Evolutionary conservation across 139 green algal species (phyloP).

Genomic region (Picochlorum sp.): DNA sequence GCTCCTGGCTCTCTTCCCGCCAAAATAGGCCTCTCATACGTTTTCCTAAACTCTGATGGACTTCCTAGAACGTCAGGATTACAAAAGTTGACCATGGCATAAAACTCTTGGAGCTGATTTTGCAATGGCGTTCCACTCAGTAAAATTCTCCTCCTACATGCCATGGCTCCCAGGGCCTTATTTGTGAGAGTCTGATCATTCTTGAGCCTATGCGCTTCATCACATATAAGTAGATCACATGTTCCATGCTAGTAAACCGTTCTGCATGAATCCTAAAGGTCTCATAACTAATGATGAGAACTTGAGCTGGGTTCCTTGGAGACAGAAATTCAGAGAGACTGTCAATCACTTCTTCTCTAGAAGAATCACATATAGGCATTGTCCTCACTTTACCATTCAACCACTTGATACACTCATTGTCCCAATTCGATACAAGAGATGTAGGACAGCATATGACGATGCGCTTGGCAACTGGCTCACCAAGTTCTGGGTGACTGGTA

Average conservation of each 20-base stretch:
- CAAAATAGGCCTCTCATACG: constrained; percentile 74
- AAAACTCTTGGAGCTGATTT: constrained; percentile 91
- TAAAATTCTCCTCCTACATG: constrained; percentile 84
- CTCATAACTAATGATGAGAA: constrained; percentile 93
- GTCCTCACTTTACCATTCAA: constrained; percentile 70
- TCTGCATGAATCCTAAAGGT: constrained; percentile 89
- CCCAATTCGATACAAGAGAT: constrained; percentile 95
- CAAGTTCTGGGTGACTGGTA: constrained; percentile 44
- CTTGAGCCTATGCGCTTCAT: constrained; percentile 97
- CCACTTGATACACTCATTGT: constrained; percentile 91
- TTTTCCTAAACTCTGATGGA: constrained; percentile 58
- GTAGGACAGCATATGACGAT: constrained; percentile 97
- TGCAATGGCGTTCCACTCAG: constrained; percentile 91
- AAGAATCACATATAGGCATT: constrained; percentile 80
- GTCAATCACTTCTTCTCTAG: constrained; percentile 73
- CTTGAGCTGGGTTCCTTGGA: constrained; percentile 44
- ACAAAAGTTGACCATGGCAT: constrained; percentile 94
- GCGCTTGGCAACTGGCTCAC: constrained; percentile 60
- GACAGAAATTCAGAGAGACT: constrained; percentile 67
- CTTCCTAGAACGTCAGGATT: constrained; percentile 90
- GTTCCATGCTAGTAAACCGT: constrained; percentile 44
- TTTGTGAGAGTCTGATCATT: constrained; percentile 92
- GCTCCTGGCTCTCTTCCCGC: constrained; percentile 77
- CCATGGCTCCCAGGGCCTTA: constrained; percentile 67
- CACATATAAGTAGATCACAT: constrained; percentile 96